Conservation (phyloP, 2,329 filamentous ascomycete species). For the Reticulascus tulasneorum region DNA sequence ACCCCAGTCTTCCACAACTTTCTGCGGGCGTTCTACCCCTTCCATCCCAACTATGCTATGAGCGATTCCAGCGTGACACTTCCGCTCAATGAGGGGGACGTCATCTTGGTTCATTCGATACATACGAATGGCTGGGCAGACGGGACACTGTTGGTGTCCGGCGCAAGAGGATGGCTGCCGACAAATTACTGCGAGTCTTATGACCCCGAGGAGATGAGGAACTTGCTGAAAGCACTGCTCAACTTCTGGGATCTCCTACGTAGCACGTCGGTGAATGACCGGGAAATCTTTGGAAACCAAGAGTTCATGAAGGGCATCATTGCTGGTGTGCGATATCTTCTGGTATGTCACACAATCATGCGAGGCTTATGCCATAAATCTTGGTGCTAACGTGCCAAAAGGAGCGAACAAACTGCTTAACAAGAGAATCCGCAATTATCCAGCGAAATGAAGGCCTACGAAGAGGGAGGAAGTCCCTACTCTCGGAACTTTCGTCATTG, state of each 20-base stretch:
- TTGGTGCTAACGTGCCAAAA: slow-evolving; percentile 30
- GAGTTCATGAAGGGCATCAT: slow-evolving; percentile 94
- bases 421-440: slow-evolving; percentile 72
- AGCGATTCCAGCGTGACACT: slow-evolving; percentile 85
- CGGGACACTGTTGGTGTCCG: slow-evolving; percentile 81
- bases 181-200: slow-evolving; percentile 98
- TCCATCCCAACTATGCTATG: slow-evolving; percentile 72
- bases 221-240: slow-evolving; percentile 77
- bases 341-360: slow-evolving; percentile 56
- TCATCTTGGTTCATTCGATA: slow-evolving; percentile 91
- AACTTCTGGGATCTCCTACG: slow-evolving; percentile 90
- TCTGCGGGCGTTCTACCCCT: slow-evolving; percentile 88
- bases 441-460: slow-evolving; percentile 72
- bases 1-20: slow-evolving; percentile 86
- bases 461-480: slow-evolving; percentile 76
- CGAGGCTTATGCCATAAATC: no score
- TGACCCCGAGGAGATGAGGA: slow-evolving; percentile 81
- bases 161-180: slow-evolving; percentile 88
- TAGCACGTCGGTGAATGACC: slow-evolving; percentile 70
- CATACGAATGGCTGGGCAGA: slow-evolving; percentile 99
- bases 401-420: slow-evolving; percentile 87
- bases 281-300: slow-evolving; percentile 79
- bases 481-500: slow-evolving; percentile 84
- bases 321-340: slow-evolving; percentile 81
- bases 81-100: slow-evolving; percentile 82